These are phyloP conservation scores for Colletotrichum brevisporum DNA, from an alignment of 2,329 filamentous ascomycete species.

Conservation along the genomic window DNA sequence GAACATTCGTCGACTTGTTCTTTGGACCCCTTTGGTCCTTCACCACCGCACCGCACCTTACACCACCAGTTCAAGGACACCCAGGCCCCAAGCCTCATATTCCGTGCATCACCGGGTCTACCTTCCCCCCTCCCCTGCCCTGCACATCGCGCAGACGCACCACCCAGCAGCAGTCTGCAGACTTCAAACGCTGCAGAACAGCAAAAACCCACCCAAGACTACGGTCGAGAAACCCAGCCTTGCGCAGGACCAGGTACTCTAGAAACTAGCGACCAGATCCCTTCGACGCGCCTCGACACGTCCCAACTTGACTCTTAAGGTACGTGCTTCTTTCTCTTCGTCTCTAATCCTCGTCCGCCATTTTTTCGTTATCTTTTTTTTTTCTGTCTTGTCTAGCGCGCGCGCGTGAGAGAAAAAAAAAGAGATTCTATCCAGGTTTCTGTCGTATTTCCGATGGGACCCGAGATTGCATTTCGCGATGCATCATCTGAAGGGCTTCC, in stretches of 20 bases:
- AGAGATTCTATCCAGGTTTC: neutral
- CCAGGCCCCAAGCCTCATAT: conserved; percentile 30
- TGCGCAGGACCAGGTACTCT: neutral
- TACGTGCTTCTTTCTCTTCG: conserved; percentile 23
- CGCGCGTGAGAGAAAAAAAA: no score
- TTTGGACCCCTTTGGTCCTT: conserved; percentile 18
- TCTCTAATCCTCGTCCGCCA: conserved; percentile 26
- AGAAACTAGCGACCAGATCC: conserved; percentile 1
- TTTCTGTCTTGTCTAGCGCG: conserved; percentile 2
- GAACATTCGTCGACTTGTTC: conserved; percentile 30
- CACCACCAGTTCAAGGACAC: conserved; percentile 8
- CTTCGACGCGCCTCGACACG: conserved; percentile 25
- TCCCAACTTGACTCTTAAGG: conserved; percentile 11
- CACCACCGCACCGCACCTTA: neutral
- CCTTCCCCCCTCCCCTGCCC: conserved; percentile 31
- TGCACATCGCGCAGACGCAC: conserved; percentile 19
- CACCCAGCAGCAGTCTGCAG: neutral
- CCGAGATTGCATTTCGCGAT: conserved; percentile 40
- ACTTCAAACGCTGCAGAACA: conserved; percentile 34
- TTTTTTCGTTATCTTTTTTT: neutral
- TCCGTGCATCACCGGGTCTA: conserved; percentile 28
- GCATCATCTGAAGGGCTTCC: conserved; percentile 39
- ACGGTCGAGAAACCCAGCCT: conserved; percentile 20
- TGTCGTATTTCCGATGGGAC: conserved; percentile 34
- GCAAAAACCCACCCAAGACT: conserved; percentile 8